These are phyloP conservation scores for Warburgia ugandensis DNA, from an alignment of 164 flowering plant genomes.

Conservation along the genomic window DNA sequence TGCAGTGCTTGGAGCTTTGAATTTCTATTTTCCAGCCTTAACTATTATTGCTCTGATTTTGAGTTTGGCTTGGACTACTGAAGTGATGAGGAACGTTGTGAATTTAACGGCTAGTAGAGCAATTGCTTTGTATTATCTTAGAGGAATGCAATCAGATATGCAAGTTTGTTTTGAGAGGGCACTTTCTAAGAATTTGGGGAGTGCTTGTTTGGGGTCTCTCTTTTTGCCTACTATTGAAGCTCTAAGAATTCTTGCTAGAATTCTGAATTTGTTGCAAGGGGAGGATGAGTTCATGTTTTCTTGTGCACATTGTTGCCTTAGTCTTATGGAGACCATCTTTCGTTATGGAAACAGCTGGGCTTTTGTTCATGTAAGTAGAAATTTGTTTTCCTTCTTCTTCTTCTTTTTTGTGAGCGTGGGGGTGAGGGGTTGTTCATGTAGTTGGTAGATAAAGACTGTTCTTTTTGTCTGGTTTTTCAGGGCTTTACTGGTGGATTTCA, in stretches of 20 bases:
- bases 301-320: conserved; percentile 90
- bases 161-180: conserved; percentile 82
- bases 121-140: conserved; percentile 66
- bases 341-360: conserved; percentile 87
- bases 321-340: conserved; percentile 73
- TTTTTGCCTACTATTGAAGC: conserved; percentile 84
- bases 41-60: conserved; percentile 44
- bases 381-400: neutral
- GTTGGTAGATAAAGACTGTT: no score
- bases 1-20: conserved; percentile 73
- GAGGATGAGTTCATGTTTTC: conserved; percentile 98
- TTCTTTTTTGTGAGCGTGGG: neutral
- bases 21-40: conserved; percentile 58
- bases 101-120: conserved; percentile 73
- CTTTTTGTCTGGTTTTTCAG: no score
- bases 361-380: conserved; percentile 64
- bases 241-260: conserved; percentile 65
- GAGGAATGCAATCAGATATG: conserved; percentile 82
- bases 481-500: no score
- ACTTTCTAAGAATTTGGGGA: conserved; percentile 62
- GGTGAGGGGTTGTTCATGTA: no score
- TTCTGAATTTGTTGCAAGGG: conserved; percentile 75
- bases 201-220: conserved; percentile 81
- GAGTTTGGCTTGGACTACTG: conserved; percentile 83
- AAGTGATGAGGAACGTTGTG: conserved; percentile 80